phyloP scores from a whole-genome alignment of 768 basidiomycete species.

The Strobilomyces echinocephalus region DNA sequence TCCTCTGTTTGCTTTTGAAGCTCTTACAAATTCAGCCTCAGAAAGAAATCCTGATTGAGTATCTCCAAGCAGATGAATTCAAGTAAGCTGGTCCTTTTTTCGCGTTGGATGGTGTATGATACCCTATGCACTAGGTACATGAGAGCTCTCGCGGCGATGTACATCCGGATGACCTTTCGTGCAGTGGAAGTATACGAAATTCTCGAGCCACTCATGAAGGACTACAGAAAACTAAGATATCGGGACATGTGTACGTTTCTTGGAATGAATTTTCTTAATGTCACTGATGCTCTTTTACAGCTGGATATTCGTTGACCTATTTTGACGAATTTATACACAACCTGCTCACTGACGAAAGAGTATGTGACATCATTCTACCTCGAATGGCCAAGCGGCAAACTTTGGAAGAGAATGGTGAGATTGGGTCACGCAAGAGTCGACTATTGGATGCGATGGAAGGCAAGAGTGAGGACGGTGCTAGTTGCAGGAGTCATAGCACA shows the following conservation, averaged over 20 bases:
- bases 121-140: constrained; percentile 61
- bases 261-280: neutral
- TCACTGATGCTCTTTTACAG: constrained; percentile 37
- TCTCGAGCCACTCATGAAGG: constrained; percentile 90
- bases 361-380: constrained; percentile 95
- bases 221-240: constrained; percentile 84
- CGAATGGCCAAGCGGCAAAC: constrained; percentile 80
- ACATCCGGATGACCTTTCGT: constrained; percentile 91
- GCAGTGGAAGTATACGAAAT: constrained; percentile 89
- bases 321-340: constrained; percentile 92
- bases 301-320: constrained; percentile 77
- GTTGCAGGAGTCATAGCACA: constrained; percentile 37
- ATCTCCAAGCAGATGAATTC: constrained; percentile 94
- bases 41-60: constrained; percentile 95
- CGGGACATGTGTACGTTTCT: constrained; percentile 68
- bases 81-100: constrained; percentile 58
- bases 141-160: constrained; percentile 87
- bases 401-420: constrained; percentile 88
- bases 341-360: constrained; percentile 82
- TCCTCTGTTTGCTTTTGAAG: constrained; percentile 88
- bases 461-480: constrained; percentile 47
- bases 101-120: neutral
- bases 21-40: constrained; percentile 96
- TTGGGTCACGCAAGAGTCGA: constrained; percentile 79
- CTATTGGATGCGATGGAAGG: constrained; percentile 87